A percentile compares a stretch with the other conserved stretches of the same genome.
These are phyloP conservation scores for Stephania japonica DNA, from an alignment of 164 flowering plant genomes.

Conservation along the genomic window DNA sequence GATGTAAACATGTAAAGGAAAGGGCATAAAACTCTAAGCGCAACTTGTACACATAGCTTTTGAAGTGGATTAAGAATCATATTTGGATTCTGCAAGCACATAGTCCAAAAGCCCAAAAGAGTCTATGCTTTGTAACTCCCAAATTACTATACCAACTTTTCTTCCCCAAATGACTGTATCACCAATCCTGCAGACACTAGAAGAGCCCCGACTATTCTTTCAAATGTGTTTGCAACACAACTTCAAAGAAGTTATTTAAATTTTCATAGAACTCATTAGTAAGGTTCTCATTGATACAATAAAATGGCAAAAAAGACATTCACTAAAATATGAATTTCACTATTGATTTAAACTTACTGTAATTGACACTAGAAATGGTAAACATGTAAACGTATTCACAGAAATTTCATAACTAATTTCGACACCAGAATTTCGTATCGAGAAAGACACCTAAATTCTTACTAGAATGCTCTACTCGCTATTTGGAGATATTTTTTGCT, in stretches of 20 bases:
- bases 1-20: no score
- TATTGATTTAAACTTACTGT: neutral
- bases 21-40: no score
- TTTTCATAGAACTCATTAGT: neutral
- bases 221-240: neutral
- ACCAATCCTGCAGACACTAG: neutral
- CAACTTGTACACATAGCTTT: no score
- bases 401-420: no score
- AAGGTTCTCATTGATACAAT: neutral
- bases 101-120: no score
- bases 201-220: no score
- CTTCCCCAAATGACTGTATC: neutral
- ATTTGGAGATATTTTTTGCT: neutral
- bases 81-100: no score
- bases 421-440: neutral
- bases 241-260: neutral
- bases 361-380: no score
- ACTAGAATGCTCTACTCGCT: neutral
- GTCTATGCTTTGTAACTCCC: neutral
- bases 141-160: neutral
- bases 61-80: no score
- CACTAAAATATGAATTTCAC: neutral
- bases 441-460: neutral
- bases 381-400: no score
- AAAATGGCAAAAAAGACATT: neutral